These are phyloP conservation scores for Clonostachys sp. DNA, from an alignment of 2,329 filamentous ascomycete genomes.

Conservation along the genomic window DNA sequence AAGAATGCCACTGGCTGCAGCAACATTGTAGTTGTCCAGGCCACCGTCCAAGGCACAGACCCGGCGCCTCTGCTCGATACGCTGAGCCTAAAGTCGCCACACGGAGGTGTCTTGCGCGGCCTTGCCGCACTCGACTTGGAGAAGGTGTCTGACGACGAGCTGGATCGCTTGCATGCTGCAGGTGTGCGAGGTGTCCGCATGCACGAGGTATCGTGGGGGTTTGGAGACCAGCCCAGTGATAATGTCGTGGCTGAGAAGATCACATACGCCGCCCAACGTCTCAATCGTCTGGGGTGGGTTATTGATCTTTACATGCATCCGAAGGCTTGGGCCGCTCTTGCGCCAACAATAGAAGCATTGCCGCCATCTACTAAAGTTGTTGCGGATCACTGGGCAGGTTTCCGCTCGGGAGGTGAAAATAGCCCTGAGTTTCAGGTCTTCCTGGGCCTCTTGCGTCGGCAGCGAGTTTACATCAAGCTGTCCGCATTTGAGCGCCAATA, in stretches of 20 bases:
- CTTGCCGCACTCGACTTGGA: neutral
- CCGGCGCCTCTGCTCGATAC: neutral
- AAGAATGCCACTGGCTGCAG: neutral
- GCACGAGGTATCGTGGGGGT: neutral
- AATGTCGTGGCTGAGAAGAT: neutral
- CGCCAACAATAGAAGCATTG: neutral
- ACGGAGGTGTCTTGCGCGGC: neutral
- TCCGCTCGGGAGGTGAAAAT: neutral
- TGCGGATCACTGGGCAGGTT: neutral
- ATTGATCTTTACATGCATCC: neutral
- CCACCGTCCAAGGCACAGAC: neutral
- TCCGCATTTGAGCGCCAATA: neutral
- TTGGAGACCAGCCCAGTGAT: neutral
- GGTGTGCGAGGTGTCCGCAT: slow-evolving; percentile 1
- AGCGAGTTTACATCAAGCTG: neutral
- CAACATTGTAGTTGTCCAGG: neutral
- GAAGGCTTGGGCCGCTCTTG: neutral
- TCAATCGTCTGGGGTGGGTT: neutral
- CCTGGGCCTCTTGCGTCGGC: neutral
- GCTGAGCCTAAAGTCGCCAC: neutral
- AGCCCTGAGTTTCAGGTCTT: neutral
- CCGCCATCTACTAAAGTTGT: neutral
- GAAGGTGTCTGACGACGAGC: neutral
- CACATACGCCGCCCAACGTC: neutral
- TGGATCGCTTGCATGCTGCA: neutral